These are phyloP conservation scores for Pyricularia sp. DNA, from an alignment of 2,329 filamentous ascomycete genomes.

Conservation along the genomic window DNA sequence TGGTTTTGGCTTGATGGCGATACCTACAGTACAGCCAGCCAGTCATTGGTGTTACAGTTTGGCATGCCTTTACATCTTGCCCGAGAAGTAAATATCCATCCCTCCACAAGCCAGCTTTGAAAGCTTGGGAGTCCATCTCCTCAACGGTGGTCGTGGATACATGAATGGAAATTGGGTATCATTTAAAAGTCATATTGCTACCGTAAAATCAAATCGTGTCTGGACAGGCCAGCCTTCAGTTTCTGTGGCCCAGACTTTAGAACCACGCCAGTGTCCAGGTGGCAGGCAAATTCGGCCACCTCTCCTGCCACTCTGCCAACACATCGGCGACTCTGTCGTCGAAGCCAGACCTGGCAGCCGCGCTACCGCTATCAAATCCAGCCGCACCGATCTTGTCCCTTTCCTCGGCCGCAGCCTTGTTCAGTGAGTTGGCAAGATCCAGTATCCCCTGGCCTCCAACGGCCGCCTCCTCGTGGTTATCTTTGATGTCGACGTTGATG, in stretches of 20 bases:
- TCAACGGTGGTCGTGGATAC: background rate
- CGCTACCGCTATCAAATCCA: conserved; percentile 61
- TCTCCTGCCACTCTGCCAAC: conserved; percentile 85
- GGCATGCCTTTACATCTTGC: background rate
- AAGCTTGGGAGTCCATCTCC: background rate
- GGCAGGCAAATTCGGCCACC: conserved; percentile 83
- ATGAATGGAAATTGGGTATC: background rate
- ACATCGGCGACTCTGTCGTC: conserved; percentile 92
- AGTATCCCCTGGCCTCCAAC: conserved; percentile 86
- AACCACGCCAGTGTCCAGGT: conserved; percentile 96
- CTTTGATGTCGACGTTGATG: conserved; percentile 96
- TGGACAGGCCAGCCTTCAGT: background rate
- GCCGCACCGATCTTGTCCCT: conserved; percentile 53
- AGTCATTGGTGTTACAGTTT: no score
- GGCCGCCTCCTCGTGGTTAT: conserved; percentile 94
- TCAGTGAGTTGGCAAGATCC: conserved; percentile 79
- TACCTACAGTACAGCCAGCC: no score
- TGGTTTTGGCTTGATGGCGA: background rate
- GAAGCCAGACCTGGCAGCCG: conserved; percentile 63
- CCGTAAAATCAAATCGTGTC: background rate
- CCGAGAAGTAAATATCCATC: no score
- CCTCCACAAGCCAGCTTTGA: no score
- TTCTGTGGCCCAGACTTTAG: conserved; percentile 30
- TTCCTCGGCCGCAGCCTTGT: conserved; percentile 71
- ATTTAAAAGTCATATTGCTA: background rate